Conservation (phyloP, 192 early-diverging fungal genomes). For the Umbelopsis vinacea region DNA sequence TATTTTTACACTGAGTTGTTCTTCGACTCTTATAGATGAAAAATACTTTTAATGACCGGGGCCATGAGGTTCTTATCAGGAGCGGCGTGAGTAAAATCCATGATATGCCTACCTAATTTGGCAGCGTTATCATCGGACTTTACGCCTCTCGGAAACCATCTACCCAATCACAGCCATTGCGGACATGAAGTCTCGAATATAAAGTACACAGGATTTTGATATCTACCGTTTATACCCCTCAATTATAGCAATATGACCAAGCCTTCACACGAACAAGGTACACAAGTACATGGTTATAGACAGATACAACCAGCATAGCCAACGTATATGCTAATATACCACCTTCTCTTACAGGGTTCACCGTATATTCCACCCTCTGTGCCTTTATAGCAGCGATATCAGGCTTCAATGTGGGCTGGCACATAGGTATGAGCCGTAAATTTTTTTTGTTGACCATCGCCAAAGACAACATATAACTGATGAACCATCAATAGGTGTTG, state of each 20-base stretch:
- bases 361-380: constrained; percentile 31
- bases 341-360: constrained; percentile 31
- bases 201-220: constrained; percentile 7
- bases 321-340: constrained; percentile 6
- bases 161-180: not conserved
- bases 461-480: not conserved
- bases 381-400: constrained; percentile 37
- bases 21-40: not conserved
- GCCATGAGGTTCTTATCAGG: not conserved
- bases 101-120: constrained; percentile 7
- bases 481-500: constrained; percentile 30
- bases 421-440: constrained; percentile 28
- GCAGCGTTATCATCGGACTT: constrained; percentile 22
- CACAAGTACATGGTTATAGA: not conserved
- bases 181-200: not conserved
- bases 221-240: constrained; percentile 21
- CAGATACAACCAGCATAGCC: not conserved
- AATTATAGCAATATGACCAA: not conserved
- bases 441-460: not conserved
- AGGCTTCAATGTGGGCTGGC: constrained; percentile 40
- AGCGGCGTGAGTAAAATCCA: constrained; percentile 16
- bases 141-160: not conserved
- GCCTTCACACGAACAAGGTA: constrained; percentile 16
- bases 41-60: not conserved
- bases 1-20: too few species aligned